Evolutionary conservation across 83 land plant species (phyloP), one percentile per base, ranked within the genome.

Genomic region (Larix sibirica): DNA sequence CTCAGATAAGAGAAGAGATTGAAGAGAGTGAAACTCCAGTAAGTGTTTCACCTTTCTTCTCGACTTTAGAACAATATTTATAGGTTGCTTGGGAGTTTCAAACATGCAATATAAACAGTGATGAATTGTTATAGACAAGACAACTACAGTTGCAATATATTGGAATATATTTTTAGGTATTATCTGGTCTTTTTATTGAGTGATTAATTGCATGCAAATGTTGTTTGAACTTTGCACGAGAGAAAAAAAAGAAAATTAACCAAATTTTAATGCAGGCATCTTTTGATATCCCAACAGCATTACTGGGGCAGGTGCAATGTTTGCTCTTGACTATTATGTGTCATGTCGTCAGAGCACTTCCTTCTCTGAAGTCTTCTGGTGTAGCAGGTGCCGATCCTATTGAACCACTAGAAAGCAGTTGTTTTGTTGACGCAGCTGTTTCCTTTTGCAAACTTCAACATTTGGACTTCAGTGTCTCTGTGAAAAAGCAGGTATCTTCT

Each of bases 361-460:
- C 92, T 23, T 50, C 50, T 26, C 83, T 87, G 63, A 96, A 87
- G 83, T 69, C 83, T 60, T 84, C 89, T 64, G 85, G 86, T 26
- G 59, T 82, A 18, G 81, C 80, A 85, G 77, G 79, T 66, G 47
- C 78, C 38, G 87, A 84, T 82, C 83, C 84, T 60, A 42, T 77
- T 54, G 94, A 90, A 73, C 93, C 88, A 40, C 50, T 84, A 24
- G 90, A 87, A 62, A 83, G 80, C 75, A 79, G 82, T 80, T 94
- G 89, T 83, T 91, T 96, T 83, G 90, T 96, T 38, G 95, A 98
- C 90, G 89, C 96, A 61, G 94, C 92, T 17, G 88, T 93, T 80
- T 83, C 94, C 47, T 98, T 98, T 86, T 98, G 96, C 90, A 93
- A 94, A 79, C 91, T 98, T 21, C 99, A 98, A 84, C 97, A 98